A percentile compares a stretch with the other conserved stretches of the same genome.
Evolutionary conservation across 768 basidiomycete genomes (phyloP).

Genomic region (Pisolithus marmoratus): DNA sequence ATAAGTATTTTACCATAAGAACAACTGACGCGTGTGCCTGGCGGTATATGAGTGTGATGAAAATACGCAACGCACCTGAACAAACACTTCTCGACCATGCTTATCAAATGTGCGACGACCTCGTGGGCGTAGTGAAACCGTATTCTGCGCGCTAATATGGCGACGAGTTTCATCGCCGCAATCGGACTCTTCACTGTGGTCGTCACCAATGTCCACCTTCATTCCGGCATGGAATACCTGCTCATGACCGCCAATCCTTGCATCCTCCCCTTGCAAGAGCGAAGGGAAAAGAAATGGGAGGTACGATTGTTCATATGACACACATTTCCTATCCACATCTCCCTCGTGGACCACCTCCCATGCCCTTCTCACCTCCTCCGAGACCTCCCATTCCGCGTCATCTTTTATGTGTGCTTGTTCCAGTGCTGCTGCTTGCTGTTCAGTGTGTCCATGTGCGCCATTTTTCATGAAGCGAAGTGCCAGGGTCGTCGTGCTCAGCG

Average conservation of each 20-base stretch:
- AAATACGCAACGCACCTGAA: conserved; percentile 19
- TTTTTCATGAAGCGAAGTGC: conserved; percentile 73
- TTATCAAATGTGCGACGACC: conserved; percentile 52
- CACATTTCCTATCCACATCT: conserved; percentile 23
- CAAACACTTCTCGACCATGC: conserved; percentile 40
- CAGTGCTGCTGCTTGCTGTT: conserved; percentile 33
- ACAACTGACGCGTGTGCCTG: no score
- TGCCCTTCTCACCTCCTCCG: conserved; percentile 45
- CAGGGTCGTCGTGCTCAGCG: conserved; percentile 58
- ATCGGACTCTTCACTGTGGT: not conserved
- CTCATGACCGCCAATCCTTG: conserved; percentile 2
- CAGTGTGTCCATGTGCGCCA: conserved; percentile 46
- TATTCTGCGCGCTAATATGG: conserved; percentile 14
- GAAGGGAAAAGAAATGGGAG: conserved; percentile 58
- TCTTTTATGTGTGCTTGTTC: conserved; percentile 54
- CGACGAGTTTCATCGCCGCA: conserved; percentile 2
- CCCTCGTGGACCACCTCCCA: conserved; percentile 36
- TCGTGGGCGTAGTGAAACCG: conserved; percentile 26
- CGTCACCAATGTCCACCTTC: not conserved
- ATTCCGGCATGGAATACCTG: not conserved
- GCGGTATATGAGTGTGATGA: conserved; percentile 8
- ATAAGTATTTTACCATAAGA: no score
- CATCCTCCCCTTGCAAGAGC: conserved; percentile 19
- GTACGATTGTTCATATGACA: conserved; percentile 58
- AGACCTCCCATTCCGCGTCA: conserved; percentile 61